phyloP scores from a whole-genome alignment of 306 rosid genomes.

The Medicago truncatula region MtrunA17r5.0-ANR NC_053049.1:35084501-35085000 shows the following conservation, averaged over 20 bases:
- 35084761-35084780: too few relatives aligned
- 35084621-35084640: too few relatives aligned
- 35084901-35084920: background rate
- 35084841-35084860: background rate
- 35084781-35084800: too few relatives aligned
- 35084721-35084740: too few relatives aligned
- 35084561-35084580: background rate
- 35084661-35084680: too few relatives aligned
- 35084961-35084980: background rate
- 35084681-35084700: background rate
- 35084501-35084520: slow-evolving; percentile 67
- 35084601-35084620: background rate
- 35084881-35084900: background rate
- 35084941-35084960: background rate
- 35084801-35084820: background rate
- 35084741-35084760: too few relatives aligned
- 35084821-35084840: background rate
- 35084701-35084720: too few relatives aligned
- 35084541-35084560: slow-evolving; percentile 35
- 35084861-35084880: background rate
- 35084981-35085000: slow-evolving; percentile 65
- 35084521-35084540: slow-evolving; percentile 79
- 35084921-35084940: background rate
- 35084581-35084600: background rate
- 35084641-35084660: too few relatives aligned